phyloP scores from a whole-genome alignment of 768 basidiomycete genomes.

The Naematelia aurantialba region DNA sequence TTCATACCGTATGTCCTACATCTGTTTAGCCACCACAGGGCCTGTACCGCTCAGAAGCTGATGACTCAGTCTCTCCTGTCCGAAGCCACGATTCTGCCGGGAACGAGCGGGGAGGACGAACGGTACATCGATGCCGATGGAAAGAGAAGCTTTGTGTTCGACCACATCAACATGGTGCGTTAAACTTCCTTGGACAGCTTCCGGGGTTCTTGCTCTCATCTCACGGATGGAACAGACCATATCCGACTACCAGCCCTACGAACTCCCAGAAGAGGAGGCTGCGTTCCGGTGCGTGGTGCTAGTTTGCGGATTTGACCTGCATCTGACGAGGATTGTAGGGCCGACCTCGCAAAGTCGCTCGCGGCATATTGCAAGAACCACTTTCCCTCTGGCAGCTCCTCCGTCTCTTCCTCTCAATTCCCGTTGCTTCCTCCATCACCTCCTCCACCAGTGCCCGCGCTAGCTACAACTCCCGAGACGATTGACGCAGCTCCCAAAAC shows the following conservation, averaged over 20 bases:
- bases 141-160: slow-evolving; percentile 72
- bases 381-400: slow-evolving; percentile 71
- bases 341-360: slow-evolving; percentile 66
- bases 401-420: slow-evolving; percentile 56
- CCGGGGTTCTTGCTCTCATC: neutral
- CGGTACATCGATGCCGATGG: slow-evolving; percentile 81
- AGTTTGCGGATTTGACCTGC: neutral
- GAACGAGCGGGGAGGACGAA: slow-evolving; percentile 56
- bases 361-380: slow-evolving; percentile 72
- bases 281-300: slow-evolving; percentile 61
- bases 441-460: slow-evolving; percentile 44
- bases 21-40: too few relatives aligned
- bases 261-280: slow-evolving; percentile 65
- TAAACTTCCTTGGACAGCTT: too few relatives aligned
- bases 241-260: slow-evolving; percentile 64
- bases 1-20: slow-evolving; percentile 61
- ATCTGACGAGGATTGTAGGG: slow-evolving; percentile 51
- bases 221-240: slow-evolving; percentile 13
- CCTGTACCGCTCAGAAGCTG: neutral
- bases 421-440: slow-evolving; percentile 54
- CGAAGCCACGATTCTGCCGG: slow-evolving; percentile 60
- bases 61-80: slow-evolving; percentile 71
- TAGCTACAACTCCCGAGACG: slow-evolving; percentile 1
- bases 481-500: too few relatives aligned
- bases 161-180: slow-evolving; percentile 73